Evolutionary conservation across 805 yeast species (phyloP), one percentile per base, ranked within the genome.

Genomic region (Candida anglica): DNA sequence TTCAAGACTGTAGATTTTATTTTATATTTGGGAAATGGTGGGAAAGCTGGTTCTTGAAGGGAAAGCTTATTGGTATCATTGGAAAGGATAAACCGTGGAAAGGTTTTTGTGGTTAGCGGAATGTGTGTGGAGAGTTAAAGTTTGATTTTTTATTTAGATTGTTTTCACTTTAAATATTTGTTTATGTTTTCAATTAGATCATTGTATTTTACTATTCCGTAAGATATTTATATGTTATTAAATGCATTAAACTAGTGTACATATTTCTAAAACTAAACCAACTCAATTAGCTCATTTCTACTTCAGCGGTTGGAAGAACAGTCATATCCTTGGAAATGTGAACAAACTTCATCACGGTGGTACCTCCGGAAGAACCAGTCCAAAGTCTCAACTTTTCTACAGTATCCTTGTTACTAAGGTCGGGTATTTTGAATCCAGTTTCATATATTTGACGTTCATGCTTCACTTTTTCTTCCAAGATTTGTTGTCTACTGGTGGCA

Each of bases 331-430:
- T 56, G 18, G 57, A 47, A 22, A 73, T 47, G 19, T 48, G 50
- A 6, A 71, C 56, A 41, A 75, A 71, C 40, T 75, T 77, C 49
- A 87, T 65, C 14, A 74, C 69, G 26, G 81, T 79, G 33, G 81
- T 60, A 14, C 93, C 87, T 29, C 96, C 96, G 47, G 75, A 65
- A 8, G 85, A 77, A 18, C 93, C 89, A 47, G 84, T 82, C 97
- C 97, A 91, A 4, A 60, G 57, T 50, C 80, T 71, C 43, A 91
- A 60, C 22, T 66, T 60, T 24, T 65, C 61, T 2, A 86, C 91
- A 4, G 79, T 81, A 6, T 60, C 66, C 24, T 56, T 60, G 44
- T 79, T 80, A 3, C 79, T 64, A 41, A 91, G 56, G 55, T 87
- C 88, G 2, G 96, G 96, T 4, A 82, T 66, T 30, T 68, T 63